Evolutionary conservation across 371 early-diverging fungal genomes (phyloP), one percentile per base, ranked within the genome.

Genomic region (Mucor mucedo): DNA sequence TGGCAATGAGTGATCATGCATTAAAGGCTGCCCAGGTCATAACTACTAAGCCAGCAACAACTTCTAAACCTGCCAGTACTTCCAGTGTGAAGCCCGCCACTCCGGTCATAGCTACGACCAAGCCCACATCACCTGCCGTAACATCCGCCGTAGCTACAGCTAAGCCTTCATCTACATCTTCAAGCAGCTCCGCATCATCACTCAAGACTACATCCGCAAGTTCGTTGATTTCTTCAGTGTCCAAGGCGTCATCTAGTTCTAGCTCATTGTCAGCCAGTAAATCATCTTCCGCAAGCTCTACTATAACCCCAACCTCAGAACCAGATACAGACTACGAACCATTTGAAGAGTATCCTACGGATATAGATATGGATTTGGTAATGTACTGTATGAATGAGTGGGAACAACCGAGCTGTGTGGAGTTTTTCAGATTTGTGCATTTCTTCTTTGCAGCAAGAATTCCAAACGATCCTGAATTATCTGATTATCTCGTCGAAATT

Each of bases 391-490:
- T 65, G 9, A 32, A 58, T 29, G 27, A 65, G 8, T 6, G 5
- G 3, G 3, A 13, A 5, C 40, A 59, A 30, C 14, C 14, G n/a
- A 53, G 45, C 21, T 65, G 65, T 54, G 54, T 16, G 2, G 54
- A 38, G 1, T 3, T 65, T 5, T 59, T 65, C 29, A 21, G 32
- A 6, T 29, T 58, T 29, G 38, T 53, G 3, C 65, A 59, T 27
- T 53, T 29, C 29, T 65, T 50, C n/a, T 59, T 65, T 21, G 29
- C 11, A 27, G 54, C 32, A 45, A 58, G 50, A 59, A 4, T 65
- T n/a, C 35, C 35, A 11, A 29, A n/a, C 14, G 64, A 64, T 28
- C 52, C 50, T 11, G 38, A 50, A 8, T 38, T 64, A 7, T 28
- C 30, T 4, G 16, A 41, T 3, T 57, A 63, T 30, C 63, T 63